Evolutionary conservation across 176 grass and related monocot species (phyloP).

Genomic region (Lolium multiflorum): DNA sequence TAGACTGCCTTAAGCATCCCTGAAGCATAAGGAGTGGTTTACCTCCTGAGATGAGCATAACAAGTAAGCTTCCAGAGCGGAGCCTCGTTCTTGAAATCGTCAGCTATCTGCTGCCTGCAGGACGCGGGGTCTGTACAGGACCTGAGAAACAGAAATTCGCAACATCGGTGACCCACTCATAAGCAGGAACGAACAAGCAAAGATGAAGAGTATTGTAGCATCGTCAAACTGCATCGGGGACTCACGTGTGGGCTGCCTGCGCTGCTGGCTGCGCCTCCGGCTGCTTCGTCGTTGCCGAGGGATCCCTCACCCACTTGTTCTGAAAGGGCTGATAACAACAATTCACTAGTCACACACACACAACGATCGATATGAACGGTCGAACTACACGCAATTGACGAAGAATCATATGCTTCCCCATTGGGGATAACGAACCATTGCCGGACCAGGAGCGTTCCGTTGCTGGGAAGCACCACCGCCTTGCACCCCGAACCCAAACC

Average conservation of each 20-base stretch:
- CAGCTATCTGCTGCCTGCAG: slow-evolving; percentile 76
- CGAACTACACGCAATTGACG: background rate
- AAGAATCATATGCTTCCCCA: background rate
- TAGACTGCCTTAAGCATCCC: background rate
- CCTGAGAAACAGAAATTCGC: slow-evolving; percentile 37
- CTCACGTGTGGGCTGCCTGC: slow-evolving; percentile 69
- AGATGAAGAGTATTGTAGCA: background rate
- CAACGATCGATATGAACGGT: background rate
- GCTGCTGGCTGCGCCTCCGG: slow-evolving; percentile 44
- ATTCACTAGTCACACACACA: slow-evolving; percentile 35
- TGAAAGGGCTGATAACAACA: slow-evolving; percentile 71
- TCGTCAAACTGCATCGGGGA: background rate
- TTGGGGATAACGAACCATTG: slow-evolving; percentile 29
- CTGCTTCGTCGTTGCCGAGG: slow-evolving; percentile 58
- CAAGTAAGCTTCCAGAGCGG: slow-evolving; percentile 95
- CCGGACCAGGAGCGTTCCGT: slow-evolving; percentile 37
- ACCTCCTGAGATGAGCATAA: slow-evolving; percentile 82
- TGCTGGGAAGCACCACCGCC: slow-evolving; percentile 46
- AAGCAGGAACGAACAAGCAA: background rate
- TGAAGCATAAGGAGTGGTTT: slow-evolving; percentile 7
- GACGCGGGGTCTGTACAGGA: slow-evolving; percentile 76
- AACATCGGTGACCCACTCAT: background rate
- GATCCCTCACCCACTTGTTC: slow-evolving; percentile 76
- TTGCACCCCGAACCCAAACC: slow-evolving; percentile 80
- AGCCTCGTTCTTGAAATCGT: slow-evolving; percentile 88